Base-by-base conservation (phyloP, 768 basidiomycete genomes). In the Tricholoma matsutake region DNA sequence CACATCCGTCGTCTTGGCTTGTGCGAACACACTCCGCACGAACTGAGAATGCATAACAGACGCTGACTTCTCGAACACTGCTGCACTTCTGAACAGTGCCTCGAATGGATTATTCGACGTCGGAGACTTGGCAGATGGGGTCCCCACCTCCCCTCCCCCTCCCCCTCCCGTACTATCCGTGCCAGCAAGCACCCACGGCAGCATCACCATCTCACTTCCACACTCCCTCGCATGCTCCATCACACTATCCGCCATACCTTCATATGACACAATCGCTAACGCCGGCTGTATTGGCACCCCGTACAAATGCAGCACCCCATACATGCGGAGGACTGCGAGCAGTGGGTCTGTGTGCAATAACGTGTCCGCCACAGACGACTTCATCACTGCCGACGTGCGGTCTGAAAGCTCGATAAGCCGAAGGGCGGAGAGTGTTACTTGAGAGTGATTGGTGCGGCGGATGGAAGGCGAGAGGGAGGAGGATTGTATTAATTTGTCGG, bases 311-410 rank as follows among this genome's bases (percentile, higher is more conserved):
- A 53, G 29, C 7, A 32, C 28, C 0, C 87, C 87, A 69, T 91
- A 95, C 74, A 87, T 91, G 37, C 84, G 80, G 77, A 89, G 92
- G 56, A 92, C 85, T 20, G 81, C 81, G 0, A 92, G 80, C 4
- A 93, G 70, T 0, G 92, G 88, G 63, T 94, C 92, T 2, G 85
- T 85, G 58, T 81, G 84, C 18, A 92, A 76, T 37, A 94, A 76
- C 1, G 85, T 80, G 49, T 93, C 88, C 0, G 85, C 82, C 2
- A 73, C 81, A 8, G 89, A 86, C 3, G 92, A 93, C 69, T 87
- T 91, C 84, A 98, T 89, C 56, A 96, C 87, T 1, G 90, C 88
- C 1, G 92, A 94, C 3, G 88, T 88, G 64, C 96, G 92, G 56
- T 96, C 92, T 54, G 92, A 84, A 70, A 84, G 65, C 72, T 97